Evolutionary conservation across 164 flowering plant genomes (phyloP).

Genomic region (Umbilicus rupestris): DNA sequence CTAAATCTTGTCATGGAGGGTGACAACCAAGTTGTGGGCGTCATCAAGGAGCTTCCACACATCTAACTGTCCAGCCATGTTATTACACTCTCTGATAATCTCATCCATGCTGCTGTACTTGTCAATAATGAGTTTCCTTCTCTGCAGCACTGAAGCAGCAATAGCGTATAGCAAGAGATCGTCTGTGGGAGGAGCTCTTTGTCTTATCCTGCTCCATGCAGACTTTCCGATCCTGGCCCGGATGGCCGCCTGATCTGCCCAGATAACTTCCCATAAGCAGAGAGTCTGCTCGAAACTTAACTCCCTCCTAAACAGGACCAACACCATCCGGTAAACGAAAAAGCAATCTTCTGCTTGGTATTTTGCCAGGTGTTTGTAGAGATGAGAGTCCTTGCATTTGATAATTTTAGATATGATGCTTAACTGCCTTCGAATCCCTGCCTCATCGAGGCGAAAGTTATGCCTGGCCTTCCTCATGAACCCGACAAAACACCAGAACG

Average conservation of each 20-base stretch:
- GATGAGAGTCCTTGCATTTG: conserved; percentile 74
- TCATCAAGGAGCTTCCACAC: conserved; percentile 94
- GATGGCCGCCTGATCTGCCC: conserved; percentile 95
- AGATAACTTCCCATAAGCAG: conserved; percentile 95
- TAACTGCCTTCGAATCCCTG: conserved; percentile 79
- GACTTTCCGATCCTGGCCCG: conserved; percentile 81
- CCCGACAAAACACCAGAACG: conserved; percentile 98
- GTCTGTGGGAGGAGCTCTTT: conserved; percentile 82
- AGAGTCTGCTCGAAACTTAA: conserved; percentile 73
- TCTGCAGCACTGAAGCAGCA: conserved; percentile 83
- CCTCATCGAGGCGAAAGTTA: conserved; percentile 88
- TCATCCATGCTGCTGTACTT: conserved; percentile 91
- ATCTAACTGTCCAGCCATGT: conserved; percentile 88
- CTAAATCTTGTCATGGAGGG: conserved; percentile 63
- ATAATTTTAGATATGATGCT: conserved; percentile 77
- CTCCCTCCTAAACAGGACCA: conserved; percentile 90
- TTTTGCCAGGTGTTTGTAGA: conserved; percentile 77
- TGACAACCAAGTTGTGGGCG: conserved; percentile 79
- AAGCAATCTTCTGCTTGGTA: conserved; percentile 90
- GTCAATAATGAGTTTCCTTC: conserved; percentile 79
- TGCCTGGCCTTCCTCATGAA: conserved; percentile 93
- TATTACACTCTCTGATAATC: conserved; percentile 80
- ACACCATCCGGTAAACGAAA: conserved; percentile 95
- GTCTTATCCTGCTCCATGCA: conserved; percentile 81
- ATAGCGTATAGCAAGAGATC: conserved; percentile 85